Evolutionary conservation across 192 early-diverging fungal genomes (phyloP), one percentile per base, ranked within the genome.

Genomic region (Coemansia sp.): DNA sequence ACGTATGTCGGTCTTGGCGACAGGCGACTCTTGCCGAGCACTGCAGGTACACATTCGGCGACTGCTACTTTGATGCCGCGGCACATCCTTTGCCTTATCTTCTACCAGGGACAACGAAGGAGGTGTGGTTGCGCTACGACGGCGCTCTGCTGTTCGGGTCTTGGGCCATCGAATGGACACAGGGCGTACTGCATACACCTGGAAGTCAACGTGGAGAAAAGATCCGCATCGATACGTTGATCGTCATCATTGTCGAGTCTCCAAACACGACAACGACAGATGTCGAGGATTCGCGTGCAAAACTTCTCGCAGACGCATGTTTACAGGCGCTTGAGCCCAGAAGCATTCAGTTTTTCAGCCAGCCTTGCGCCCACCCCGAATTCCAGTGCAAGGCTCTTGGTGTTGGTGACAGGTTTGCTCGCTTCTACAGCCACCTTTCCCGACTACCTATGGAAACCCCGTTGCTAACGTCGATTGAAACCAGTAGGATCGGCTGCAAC

Each of bases 81-180:
- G 11, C 50, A 10, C 36, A 19, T 10, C 36, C 52, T 35, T 50
- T 55, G 8, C 36, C 63, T 7, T 65, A 41, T 15, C 53, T 65
- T 42, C 36, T 29, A 33, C 41, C 50, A 35, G 40, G 9, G n/a
- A 29, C 23, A 34, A 65, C 63, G 1, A 54, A 65, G 40, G 63
- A 54, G 38, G 19, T 65, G 3, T 65, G 63, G 63, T 40, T 65
- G 25, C 50, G 63, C 36, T 65, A 54, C 38, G 63, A 65, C 25
- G 63, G 63, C 15, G 63, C 55, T 9, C 35, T 65, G 54, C 42
- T 65, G 63, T 65, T 65, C 41, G 54, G 63, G 4, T 42, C 36
- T 25, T 65, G 63, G 63, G 63, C 42, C 9, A 58, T 57, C 41
- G 33, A 29, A 19, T 65, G 63, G 54, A 45, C 63, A 11, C 52